phyloP scores from a whole-genome alignment of 192 early-diverging fungal genomes.

The Coemansia aciculifera region DNA sequence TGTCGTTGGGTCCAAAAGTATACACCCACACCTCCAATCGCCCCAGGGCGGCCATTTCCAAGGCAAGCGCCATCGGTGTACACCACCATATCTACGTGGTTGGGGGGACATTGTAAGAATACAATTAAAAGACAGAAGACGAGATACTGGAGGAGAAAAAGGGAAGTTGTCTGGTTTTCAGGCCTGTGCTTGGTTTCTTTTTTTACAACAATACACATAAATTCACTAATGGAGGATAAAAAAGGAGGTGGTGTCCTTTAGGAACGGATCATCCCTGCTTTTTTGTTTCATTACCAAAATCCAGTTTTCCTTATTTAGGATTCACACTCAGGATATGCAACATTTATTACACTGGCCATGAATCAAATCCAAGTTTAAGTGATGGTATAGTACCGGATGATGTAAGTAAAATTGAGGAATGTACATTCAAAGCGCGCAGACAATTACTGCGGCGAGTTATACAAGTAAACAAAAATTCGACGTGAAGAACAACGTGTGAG shows the following conservation, averaged over 20 bases:
- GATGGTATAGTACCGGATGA: background rate
- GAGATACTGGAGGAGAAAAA: background rate
- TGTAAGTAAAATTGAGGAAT: background rate
- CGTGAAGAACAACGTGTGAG: no score
- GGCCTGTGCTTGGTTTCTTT: no score
- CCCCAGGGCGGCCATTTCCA: constrained; percentile 50
- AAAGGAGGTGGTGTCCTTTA: no score
- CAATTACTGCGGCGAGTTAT: no score
- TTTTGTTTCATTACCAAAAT: no score
- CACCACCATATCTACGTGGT: constrained; percentile 5
- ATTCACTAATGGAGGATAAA: no score
- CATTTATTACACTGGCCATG: background rate
- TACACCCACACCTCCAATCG: constrained; percentile 59
- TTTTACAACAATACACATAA: no score
- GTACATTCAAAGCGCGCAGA: background rate
- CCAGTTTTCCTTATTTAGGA: background rate
- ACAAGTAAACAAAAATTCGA: no score
- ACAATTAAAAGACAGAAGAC: background rate
- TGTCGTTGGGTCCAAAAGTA: constrained; percentile 57
- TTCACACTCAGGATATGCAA: background rate
- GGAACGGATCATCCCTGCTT: no score
- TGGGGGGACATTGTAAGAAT: background rate
- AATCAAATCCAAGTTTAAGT: no score
- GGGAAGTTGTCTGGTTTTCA: no score
- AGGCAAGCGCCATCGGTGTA: constrained; percentile 62